Evolutionary conservation across 768 basidiomycete genomes (phyloP).

Genomic region (Neoboletus subvelutipes): DNA sequence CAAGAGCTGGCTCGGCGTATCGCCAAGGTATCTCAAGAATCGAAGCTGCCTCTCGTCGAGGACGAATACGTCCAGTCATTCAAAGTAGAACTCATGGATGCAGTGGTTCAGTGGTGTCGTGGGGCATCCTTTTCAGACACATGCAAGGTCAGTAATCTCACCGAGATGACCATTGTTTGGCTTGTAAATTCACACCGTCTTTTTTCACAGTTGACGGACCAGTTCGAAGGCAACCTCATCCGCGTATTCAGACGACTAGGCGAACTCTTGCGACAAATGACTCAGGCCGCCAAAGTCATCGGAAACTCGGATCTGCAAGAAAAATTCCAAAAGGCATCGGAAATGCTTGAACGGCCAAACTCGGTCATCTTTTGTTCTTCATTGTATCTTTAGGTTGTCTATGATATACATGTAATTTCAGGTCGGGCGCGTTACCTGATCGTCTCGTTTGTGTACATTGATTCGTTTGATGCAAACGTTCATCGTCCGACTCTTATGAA

Average conservation of each 20-base stretch:
- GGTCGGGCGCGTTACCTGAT: neutral
- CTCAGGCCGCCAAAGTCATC: slow-evolving; percentile 91
- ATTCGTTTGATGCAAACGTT: neutral
- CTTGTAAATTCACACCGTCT: neutral
- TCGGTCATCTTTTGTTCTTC: slow-evolving; percentile 92
- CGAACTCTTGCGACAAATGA: slow-evolving; percentile 95
- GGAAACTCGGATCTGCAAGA: slow-evolving; percentile 92
- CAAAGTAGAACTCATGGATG: slow-evolving; percentile 99
- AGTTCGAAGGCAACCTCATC: slow-evolving; percentile 96
- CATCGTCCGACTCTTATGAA: neutral
- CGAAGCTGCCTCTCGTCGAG: slow-evolving; percentile 84
- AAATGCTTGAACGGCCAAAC: slow-evolving; percentile 92
- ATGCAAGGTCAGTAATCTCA: slow-evolving; percentile 67
- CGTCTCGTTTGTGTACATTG: neutral
- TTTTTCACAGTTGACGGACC: slow-evolving; percentile 75
- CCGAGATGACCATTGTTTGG: neutral
- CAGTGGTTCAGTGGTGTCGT: slow-evolving; percentile 97
- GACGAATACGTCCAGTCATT: slow-evolving; percentile 95
- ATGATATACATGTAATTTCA: neutral
- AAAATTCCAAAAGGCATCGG: slow-evolving; percentile 88
- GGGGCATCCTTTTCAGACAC: slow-evolving; percentile 95
- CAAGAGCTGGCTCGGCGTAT: slow-evolving; percentile 95
- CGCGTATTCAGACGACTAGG: slow-evolving; percentile 93
- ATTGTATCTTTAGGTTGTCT: slow-evolving; percentile 59
- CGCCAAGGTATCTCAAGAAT: slow-evolving; percentile 95